Evolutionary conservation across 1,284 basidiomycete species (phyloP).

Genomic region (Inonotus hispidus): DNA sequence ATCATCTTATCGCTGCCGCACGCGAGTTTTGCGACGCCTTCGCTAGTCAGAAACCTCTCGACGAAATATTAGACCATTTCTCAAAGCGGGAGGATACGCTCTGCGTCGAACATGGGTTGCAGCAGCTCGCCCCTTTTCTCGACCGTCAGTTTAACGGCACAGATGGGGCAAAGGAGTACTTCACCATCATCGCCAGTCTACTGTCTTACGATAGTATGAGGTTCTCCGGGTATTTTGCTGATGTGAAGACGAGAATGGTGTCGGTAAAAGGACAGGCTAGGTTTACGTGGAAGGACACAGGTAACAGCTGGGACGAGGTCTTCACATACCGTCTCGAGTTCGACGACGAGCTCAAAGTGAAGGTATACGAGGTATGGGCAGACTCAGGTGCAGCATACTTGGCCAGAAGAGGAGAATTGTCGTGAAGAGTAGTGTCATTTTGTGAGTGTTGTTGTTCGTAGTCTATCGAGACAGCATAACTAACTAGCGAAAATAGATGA

Average conservation of each 20-base stretch:
- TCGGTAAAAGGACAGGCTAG: slow-evolving; percentile 47
- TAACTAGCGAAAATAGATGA: not conserved
- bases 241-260: slow-evolving; percentile 41
- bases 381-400: slow-evolving; percentile 62
- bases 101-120: slow-evolving; percentile 54
- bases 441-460: not conserved
- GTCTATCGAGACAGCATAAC: not conserved
- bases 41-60: slow-evolving; percentile 36
- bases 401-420: slow-evolving; percentile 45
- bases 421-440: not conserved
- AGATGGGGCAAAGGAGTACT: slow-evolving; percentile 44
- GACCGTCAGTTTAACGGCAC: slow-evolving; percentile 44
- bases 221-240: slow-evolving; percentile 40
- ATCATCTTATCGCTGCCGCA: slow-evolving; percentile 39
- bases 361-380: slow-evolving; percentile 60
- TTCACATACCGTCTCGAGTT: slow-evolving; percentile 59
- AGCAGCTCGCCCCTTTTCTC: slow-evolving; percentile 51
- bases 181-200: slow-evolving; percentile 39
- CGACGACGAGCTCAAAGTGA: slow-evolving; percentile 49
- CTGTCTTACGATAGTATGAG: slow-evolving; percentile 38
- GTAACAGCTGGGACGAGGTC: slow-evolving; percentile 55
- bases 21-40: slow-evolving; percentile 49
- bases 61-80: slow-evolving; percentile 45
- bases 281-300: slow-evolving; percentile 52
- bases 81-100: slow-evolving; percentile 39